Evolutionary conservation across 1,284 basidiomycete species (phyloP).

Genomic region (Coniferiporia weirii): DNA sequence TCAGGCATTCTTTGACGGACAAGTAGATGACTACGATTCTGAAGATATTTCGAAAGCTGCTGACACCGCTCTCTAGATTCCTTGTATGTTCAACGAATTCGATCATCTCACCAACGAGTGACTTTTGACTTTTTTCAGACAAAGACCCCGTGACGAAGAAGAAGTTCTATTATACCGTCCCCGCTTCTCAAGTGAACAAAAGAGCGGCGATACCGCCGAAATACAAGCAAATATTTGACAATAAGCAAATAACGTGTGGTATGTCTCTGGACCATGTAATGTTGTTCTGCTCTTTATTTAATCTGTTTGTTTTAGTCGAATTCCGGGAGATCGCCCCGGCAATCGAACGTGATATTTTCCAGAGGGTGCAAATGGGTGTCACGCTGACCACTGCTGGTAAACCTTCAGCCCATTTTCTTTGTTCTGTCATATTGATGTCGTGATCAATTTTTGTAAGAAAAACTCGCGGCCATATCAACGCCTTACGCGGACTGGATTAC

Average conservation of each 20-base stretch:
- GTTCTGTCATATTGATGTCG: neutral
- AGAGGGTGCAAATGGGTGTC: slow-evolving; percentile 70
- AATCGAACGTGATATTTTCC: slow-evolving; percentile 69
- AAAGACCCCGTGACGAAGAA: slow-evolving; percentile 38
- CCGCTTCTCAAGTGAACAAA: slow-evolving; percentile 2
- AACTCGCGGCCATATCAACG: slow-evolving; percentile 65
- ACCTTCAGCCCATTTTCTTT: neutral
- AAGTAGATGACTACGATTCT: slow-evolving; percentile 39
- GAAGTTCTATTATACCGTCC: slow-evolving; percentile 14
- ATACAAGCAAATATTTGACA: slow-evolving; percentile 9
- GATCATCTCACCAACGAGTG: neutral
- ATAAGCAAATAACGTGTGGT: slow-evolving; percentile 16
- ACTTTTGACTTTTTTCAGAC: slow-evolving; percentile 30
- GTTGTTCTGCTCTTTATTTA: neutral
- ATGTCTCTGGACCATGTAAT: neutral
- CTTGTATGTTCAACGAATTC: slow-evolving; percentile 36
- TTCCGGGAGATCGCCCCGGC: slow-evolving; percentile 36
- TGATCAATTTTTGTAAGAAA: slow-evolving; percentile 40
- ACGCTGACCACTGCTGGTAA: slow-evolving; percentile 60
- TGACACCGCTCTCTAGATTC: slow-evolving; percentile 33
- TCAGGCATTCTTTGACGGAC: slow-evolving; percentile 63
- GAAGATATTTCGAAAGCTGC: neutral
- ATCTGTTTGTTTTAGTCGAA: slow-evolving; percentile 45
- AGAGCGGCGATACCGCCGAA: slow-evolving; percentile 10
- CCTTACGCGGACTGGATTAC: slow-evolving; percentile 54